phyloP scores from a whole-genome alignment of 2,329 filamentous ascomycete genomes.

The Cladosporium oxysporum region DNA sequence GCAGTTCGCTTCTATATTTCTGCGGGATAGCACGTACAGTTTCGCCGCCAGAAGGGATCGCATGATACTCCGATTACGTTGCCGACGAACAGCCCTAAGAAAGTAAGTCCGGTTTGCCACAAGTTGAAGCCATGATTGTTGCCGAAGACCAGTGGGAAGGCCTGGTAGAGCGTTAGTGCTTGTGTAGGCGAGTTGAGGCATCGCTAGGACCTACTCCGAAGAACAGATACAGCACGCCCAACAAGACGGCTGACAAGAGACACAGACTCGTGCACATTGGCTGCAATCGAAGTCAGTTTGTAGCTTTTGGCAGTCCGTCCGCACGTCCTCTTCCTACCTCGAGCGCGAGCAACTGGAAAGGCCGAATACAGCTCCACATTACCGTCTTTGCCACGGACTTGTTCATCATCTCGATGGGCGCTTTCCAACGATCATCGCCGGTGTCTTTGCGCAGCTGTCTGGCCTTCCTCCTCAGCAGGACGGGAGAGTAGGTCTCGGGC shows the following conservation, averaged over 20 bases:
- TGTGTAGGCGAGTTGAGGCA: background rate
- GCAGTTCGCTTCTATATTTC: background rate
- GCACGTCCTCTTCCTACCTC: conserved; percentile 22
- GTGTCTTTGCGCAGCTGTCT: conserved; percentile 69
- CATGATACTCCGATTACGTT: conserved; percentile 65
- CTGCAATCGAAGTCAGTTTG: conserved; percentile 48
- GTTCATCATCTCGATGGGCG: conserved; percentile 72
- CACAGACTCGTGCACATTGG: conserved; percentile 85
- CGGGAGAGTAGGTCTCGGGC: conserved; percentile 80
- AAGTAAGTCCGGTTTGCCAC: conserved; percentile 78
- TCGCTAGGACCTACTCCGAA: conserved; percentile 57
- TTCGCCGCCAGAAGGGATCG: conserved; percentile 66
- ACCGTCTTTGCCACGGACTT: conserved; percentile 63
- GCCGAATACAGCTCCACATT: conserved; percentile 58
- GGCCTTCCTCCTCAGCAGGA: conserved; percentile 74
- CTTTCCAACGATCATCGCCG: conserved; percentile 73
- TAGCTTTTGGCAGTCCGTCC: background rate
- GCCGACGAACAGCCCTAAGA: conserved; percentile 70
- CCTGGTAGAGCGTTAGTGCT: conserved; percentile 39
- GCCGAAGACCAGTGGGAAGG: conserved; percentile 77
- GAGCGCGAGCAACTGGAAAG: conserved; percentile 75
- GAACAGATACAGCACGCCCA: conserved; percentile 87
- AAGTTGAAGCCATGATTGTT: conserved; percentile 73
- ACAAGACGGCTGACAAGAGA: conserved; percentile 77
- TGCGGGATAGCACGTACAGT: conserved; percentile 40